Evolutionary conservation across 768 basidiomycete genomes (phyloP), one percentile per base, ranked within the genome.

Genomic region (Tylopilus subfusipes): DNA sequence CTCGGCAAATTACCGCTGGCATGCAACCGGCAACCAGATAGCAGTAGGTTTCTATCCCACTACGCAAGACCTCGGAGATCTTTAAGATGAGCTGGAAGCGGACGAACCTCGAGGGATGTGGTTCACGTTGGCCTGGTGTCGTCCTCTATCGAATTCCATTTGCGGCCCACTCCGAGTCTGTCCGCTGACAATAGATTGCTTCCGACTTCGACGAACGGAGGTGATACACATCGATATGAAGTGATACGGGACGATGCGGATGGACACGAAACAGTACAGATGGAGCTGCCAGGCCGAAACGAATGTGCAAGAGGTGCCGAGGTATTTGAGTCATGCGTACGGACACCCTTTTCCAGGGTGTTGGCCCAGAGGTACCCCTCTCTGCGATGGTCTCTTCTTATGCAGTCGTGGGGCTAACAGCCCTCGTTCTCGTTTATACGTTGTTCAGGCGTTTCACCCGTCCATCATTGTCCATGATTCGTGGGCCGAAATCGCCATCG

Each of bases 401-500:
- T n/a, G 38, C 38, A 22, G 12, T 14, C 27, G 33, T 27, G 9
- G 48, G 54, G 45, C 19, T 60, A 3, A 39, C 25, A 2, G 30
- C 27, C 49, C 30, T 53, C 8, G 9, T 50, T 3, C 5, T 54
- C 4, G 18, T 40, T 9, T 49, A 38, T 24, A 33, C 14, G 1
- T 13, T 42, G 10, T 22, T 50, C 48, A 58, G 30, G 13, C 34
- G 39, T 14, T 31, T 24, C 21, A 24, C 48, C 38, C 54, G 38
- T 3, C 42, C 53, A 5, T 61, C 63, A 16, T 42, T 64, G 34
- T 48, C 52, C 30, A 48, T 24, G 48, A 52, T 62, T 11, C 57
- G 54, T 10, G 60, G 63, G 2, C 63, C 63, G 5, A 49, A 49
- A 19, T 55, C 61, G n/a, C 33, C 63, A 4, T 64, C 63, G 1